Evolutionary conservation across 2,329 filamentous ascomycete species (phyloP), one percentile per base, ranked within the genome.

Genomic region (Beauveria scarabaeidicola): DNA sequence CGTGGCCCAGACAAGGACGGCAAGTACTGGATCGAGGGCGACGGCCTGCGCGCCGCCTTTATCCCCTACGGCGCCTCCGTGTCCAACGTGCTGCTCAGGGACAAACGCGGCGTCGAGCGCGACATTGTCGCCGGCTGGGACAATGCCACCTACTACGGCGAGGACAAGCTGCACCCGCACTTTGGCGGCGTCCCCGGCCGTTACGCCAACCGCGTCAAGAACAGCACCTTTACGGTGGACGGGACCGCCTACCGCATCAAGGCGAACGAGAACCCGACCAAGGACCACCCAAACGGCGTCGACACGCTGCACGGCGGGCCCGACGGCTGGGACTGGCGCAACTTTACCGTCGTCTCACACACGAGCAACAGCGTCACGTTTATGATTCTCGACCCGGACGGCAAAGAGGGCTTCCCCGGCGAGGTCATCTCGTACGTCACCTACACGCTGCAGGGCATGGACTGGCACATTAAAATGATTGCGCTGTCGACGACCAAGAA

Each of bases 161-260:
- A 83, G 52, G 86, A 90, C 71, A 73, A 73, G 61, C 76, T 81
- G 62, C 88, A 91, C 70, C 84, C 82, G 54, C 87, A 91, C 76
- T 85, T 88, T 64, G 89, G 87, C 61, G 77, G 84, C 66, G 84
- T 92, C 0, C 87, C 87, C 0, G 88, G 88, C 51, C 85, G 89
- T 59, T 92, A 92, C 69, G 89, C 89, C 61, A 92, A 92, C 72
- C 85, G 89, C 64, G 91, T 91, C 77, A 85, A 84, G 78, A 91
- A 91, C 77, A 86, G 83, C 71, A 86, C 81, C 6, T 90, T 90
- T 67, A 78, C 75, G 61, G 83, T 90, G 60, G 87, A 89, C 64
- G 86, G 85, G 56, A 72, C 74, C 58, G 75, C 71, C 3, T 89
- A 83, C 71, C 72, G 86, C 62, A 74, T 88, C 59, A 66, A 75